A percentile compares a stretch with the other conserved stretches of the same genome.
Evolutionary conservation across 2,329 filamentous ascomycete species (phyloP).

Genomic region (Pseudogymnoascus verrucosus): DNA sequence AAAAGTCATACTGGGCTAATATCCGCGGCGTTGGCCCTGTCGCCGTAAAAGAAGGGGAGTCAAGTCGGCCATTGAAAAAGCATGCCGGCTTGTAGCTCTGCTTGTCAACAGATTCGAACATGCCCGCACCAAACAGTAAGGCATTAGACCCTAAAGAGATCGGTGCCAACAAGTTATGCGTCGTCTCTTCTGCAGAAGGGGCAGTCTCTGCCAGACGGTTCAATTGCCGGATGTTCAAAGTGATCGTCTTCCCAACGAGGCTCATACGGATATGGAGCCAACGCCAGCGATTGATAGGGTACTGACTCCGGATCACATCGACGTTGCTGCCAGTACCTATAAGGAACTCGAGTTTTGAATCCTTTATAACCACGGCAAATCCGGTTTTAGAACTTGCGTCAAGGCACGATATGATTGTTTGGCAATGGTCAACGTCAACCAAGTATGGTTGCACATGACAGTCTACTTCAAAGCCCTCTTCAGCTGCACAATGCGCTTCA

Average conservation of each 20-base stretch:
- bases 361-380: slow-evolving; percentile 7
- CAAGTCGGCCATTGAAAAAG: slow-evolving; percentile 19
- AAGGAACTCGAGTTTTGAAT: neutral
- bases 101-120: slow-evolving; percentile 1
- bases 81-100: slow-evolving; percentile 1
- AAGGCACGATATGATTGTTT: slow-evolving; percentile 12
- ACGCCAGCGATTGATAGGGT: slow-evolving; percentile 10
- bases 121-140: slow-evolving; percentile 11
- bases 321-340: neutral
- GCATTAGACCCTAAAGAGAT: neutral
- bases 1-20: slow-evolving; percentile 20
- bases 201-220: slow-evolving; percentile 8
- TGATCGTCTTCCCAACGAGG: slow-evolving; percentile 9
- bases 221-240: slow-evolving; percentile 11
- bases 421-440: slow-evolving; percentile 9
- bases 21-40: slow-evolving; percentile 4
- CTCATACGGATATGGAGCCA: slow-evolving; percentile 12
- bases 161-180: neutral
- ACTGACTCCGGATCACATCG: neutral
- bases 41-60: slow-evolving; percentile 16
- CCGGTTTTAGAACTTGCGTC: slow-evolving; percentile 8
- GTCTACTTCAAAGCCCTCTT: slow-evolving; percentile 7
- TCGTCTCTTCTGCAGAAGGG: neutral
- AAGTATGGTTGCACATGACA: slow-evolving; percentile 16
- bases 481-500: neutral